Evolutionary conservation across 805 yeast genomes (phyloP), one percentile per base, ranked within the genome.

Genomic region (Candida chauliodis): DNA sequence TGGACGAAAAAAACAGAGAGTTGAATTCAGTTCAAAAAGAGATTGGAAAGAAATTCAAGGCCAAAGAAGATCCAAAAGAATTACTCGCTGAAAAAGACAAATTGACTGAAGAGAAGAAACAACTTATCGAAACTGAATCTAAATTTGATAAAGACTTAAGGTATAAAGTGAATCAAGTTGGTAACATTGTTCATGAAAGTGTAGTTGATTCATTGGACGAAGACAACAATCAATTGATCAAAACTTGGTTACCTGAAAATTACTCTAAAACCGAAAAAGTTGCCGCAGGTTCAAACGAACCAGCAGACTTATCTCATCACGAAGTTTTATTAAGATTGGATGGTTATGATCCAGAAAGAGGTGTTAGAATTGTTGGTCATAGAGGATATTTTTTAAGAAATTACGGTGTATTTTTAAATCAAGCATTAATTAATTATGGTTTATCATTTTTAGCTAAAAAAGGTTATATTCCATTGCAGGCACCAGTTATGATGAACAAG

Each of bases 401-500:
- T 62, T 85, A 79, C 55, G 99, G 99, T 71, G 99, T 93, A 34
- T 93, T 90, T 71, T 78, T 93, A 64, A 93, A 93, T 76, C 98
- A 93, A 73, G 99, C 99, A 30, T 75, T 93, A 63, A 93, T 93
- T 65, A 93, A 90, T 78, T 91, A 90, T 59, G 99, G 99, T 52
- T 77, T 93, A 59, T 73, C 76, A 44, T 90, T 88, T 69, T 76
- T 93, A 62, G 77, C 86, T 47, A 69, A 77, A 54, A 78, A 81
- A 52, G 89, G 81, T 36, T 93, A 88, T 73, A 73, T 74, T 39
- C 95, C 98, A 47, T 75, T 93, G 65, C 99, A 93, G 73, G 95
- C 99, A 11, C 99, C 99, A 42, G 96, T 91, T 31, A 93, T 93
- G 99, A 88, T 93, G 96, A 93, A 93, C 80, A 93, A 93, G 71